These are phyloP conservation scores for Ceratopteris richardii DNA, from an alignment of 75 land plant species.

Conservation along the genomic window DNA sequence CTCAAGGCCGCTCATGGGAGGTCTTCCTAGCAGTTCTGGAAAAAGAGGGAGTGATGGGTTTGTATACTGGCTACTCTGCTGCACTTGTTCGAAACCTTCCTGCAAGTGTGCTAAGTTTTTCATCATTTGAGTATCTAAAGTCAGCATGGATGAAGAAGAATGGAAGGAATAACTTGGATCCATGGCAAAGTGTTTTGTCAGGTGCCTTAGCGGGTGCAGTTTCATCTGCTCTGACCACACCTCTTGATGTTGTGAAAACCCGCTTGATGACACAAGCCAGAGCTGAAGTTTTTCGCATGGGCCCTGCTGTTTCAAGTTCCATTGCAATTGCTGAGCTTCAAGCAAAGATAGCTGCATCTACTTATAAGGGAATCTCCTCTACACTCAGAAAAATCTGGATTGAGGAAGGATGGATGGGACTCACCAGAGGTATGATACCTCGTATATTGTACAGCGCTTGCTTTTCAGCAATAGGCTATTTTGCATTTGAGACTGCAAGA, in stretches of 20 bases:
- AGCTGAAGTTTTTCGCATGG: background rate
- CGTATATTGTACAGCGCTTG: constrained; percentile 76
- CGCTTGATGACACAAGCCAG: constrained; percentile 74
- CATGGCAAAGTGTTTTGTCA: constrained; percentile 63
- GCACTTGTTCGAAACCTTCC: constrained; percentile 75
- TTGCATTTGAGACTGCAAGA: constrained; percentile 85
- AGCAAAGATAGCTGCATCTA: constrained; percentile 20
- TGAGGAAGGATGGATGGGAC: constrained; percentile 84
- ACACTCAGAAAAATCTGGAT: constrained; percentile 52
- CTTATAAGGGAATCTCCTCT: constrained; percentile 40
- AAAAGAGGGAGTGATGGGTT: constrained; percentile 60
- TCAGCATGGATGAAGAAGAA: constrained; percentile 47
- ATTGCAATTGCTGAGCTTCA: constrained; percentile 19
- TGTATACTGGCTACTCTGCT: constrained; percentile 78
- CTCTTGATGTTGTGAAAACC: constrained; percentile 86
- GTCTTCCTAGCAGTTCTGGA: constrained; percentile 46
- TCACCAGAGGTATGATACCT: constrained; percentile 77
- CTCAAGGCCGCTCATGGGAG: constrained; percentile 67
- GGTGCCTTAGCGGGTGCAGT: constrained; percentile 88
- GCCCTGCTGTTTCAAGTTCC: background rate
- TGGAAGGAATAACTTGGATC: constrained; percentile 34
- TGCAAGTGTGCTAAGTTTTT: constrained; percentile 74
- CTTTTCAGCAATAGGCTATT: constrained; percentile 82
- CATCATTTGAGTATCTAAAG: constrained; percentile 82
- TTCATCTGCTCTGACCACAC: constrained; percentile 75